These are phyloP conservation scores for Macrophomina phaseolina DNA, from an alignment of 2,329 filamentous ascomycete species.

Conservation along the genomic window DNA sequence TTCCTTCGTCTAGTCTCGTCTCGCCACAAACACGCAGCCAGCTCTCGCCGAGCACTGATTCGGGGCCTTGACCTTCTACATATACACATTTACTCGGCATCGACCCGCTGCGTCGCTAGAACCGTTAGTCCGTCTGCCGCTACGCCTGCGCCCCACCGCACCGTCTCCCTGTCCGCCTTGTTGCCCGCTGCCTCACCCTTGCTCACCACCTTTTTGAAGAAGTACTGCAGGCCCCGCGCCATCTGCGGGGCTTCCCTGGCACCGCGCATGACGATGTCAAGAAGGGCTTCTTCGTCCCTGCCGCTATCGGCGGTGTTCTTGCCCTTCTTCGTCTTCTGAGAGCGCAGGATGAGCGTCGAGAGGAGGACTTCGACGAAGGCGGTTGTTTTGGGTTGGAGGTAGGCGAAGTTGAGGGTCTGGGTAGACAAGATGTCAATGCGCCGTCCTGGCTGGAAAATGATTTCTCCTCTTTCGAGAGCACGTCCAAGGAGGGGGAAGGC, in stretches of 20 bases:
- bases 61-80: background rate
- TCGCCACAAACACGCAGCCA: too few relatives aligned
- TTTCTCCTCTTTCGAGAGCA: too few relatives aligned
- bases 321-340: constrained; percentile 56
- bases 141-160: constrained; percentile 52
- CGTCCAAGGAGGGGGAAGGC: background rate
- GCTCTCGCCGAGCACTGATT: too few relatives aligned
- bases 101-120: constrained; percentile 37
- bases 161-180: constrained; percentile 58
- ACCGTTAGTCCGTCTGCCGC: constrained; percentile 44
- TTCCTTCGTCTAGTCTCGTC: too few relatives aligned
- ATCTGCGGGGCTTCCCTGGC: constrained; percentile 70
- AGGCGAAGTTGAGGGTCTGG: constrained; percentile 76
- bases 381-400: constrained; percentile 75
- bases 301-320: constrained; percentile 28
- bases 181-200: constrained; percentile 63
- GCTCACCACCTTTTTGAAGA: constrained; percentile 75
- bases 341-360: constrained; percentile 74
- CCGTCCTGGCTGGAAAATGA: too few relatives aligned
- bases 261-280: constrained; percentile 67
- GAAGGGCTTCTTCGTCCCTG: constrained; percentile 63
- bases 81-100: constrained; percentile 32
- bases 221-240: constrained; percentile 76
- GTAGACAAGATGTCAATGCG: background rate
- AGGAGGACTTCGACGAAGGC: constrained; percentile 82